Evolutionary conservation across 257 asterid species (phyloP).

Genomic region (Solanum piurae): DNA sequence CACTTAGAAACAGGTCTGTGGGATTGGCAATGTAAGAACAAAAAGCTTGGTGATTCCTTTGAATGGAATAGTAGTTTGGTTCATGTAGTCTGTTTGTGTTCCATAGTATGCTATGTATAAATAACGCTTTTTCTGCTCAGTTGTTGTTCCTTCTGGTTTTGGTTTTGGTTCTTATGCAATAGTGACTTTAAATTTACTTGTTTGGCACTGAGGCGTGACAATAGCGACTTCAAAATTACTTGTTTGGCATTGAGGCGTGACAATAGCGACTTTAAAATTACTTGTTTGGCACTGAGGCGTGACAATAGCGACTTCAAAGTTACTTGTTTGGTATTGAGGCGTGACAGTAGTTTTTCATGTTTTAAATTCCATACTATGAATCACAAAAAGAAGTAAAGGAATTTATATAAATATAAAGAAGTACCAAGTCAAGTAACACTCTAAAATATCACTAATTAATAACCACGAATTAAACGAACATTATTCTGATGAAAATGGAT

Average conservation of each 20-base stretch:
- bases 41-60: not conserved
- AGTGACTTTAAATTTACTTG: not conserved
- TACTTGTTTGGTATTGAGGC: not conserved
- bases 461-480: not conserved
- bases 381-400: not conserved
- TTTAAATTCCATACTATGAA: not conserved
- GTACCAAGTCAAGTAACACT: not conserved
- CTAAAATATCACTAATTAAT: not conserved
- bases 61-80: not conserved
- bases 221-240: not conserved
- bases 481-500: not conserved
- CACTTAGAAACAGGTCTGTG: not conserved
- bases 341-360: not conserved
- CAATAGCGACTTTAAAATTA: not conserved
- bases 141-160: not conserved
- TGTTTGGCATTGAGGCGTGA: not conserved
- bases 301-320: too few relatives aligned
- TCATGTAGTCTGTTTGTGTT: not conserved
- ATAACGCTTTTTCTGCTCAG: not conserved
- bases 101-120: not conserved
- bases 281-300: too few relatives aligned
- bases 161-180: not conserved
- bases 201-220: not conserved
- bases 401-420: not conserved
- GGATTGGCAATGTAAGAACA: conserved; percentile 6